Evolutionary conservation across 768 basidiomycete species (phyloP).

Genomic region (Candolleomyces efflorescens): DNA sequence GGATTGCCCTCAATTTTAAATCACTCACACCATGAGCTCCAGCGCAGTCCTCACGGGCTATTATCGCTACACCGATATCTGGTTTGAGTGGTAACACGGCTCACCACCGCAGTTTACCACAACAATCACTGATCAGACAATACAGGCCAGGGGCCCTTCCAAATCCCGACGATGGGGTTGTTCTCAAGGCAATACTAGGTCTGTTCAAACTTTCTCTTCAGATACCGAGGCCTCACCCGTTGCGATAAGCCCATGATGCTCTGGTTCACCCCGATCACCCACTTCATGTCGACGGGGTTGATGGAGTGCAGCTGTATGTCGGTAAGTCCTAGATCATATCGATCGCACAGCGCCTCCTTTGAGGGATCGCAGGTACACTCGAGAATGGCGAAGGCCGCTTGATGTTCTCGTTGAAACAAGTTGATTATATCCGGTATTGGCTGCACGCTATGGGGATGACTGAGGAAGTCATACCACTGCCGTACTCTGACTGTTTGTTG

Average conservation of each 20-base stretch:
- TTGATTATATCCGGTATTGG: constrained; percentile 85
- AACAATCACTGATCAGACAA: constrained; percentile 3
- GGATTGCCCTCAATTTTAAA: neutral
- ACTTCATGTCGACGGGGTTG: constrained; percentile 53
- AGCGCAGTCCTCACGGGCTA: constrained; percentile 54
- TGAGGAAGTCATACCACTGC: constrained; percentile 59
- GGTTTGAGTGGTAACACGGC: constrained; percentile 64
- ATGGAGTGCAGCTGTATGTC: constrained; percentile 69
- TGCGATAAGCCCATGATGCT: constrained; percentile 52
- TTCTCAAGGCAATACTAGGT: constrained; percentile 67
- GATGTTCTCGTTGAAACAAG: constrained; percentile 77
- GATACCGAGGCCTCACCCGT: neutral
- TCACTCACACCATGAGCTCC: constrained; percentile 21
- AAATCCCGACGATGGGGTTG: constrained; percentile 52
- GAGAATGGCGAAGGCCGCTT: constrained; percentile 72
- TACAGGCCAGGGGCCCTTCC: constrained; percentile 54
- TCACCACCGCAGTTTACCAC: neutral
- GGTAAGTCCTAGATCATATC: constrained; percentile 36
- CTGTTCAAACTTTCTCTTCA: constrained; percentile 5
- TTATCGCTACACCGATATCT: constrained; percentile 83
- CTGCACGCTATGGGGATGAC: constrained; percentile 72
- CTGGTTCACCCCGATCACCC: constrained; percentile 72
- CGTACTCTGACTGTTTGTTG: constrained; percentile 74
- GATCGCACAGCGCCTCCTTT: neutral
- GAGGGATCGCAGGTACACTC: constrained; percentile 48